Conservation (phyloP, 768 basidiomycete species). For the Amanita subjunquillea region DNA sequence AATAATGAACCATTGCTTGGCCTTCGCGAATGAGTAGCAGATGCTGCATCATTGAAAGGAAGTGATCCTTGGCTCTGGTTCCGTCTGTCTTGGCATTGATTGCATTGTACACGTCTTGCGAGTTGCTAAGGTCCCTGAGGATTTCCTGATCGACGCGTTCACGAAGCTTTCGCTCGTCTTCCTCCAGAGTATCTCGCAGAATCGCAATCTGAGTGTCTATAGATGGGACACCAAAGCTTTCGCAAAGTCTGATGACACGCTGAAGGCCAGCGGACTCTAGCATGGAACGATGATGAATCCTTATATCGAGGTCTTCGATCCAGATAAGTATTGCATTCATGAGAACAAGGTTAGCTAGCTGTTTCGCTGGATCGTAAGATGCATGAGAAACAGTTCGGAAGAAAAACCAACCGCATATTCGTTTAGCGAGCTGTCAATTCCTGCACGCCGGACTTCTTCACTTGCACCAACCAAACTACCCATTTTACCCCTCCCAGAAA, state of each 20-base stretch:
- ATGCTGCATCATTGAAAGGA: conserved; percentile 92
- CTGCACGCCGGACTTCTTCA: conserved; percentile 69
- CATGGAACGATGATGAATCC: conserved; percentile 77
- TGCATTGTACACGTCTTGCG: conserved; percentile 81
- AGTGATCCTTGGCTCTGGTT: conserved; percentile 71
- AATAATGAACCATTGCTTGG: conserved; percentile 75
- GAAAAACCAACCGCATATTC: conserved; percentile 70
- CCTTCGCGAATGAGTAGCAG: conserved; percentile 83
- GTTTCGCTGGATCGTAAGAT: conserved; percentile 7
- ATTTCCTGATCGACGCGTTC: conserved; percentile 71
- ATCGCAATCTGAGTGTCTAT: conserved; percentile 59
- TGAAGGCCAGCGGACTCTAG: conserved; percentile 85
- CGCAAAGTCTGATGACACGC: conserved; percentile 61
- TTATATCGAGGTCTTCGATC: conserved; percentile 72
- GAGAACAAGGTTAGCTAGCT: conserved; percentile 66
- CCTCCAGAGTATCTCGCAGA: conserved; percentile 52
- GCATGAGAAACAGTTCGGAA: not conserved
- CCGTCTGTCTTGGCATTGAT: conserved; percentile 70
- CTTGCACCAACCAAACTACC: conserved; percentile 93
- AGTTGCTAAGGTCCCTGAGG: conserved; percentile 66
- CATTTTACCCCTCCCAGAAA: conserved; percentile 87
- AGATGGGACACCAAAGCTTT: conserved; percentile 47
- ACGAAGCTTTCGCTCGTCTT: conserved; percentile 64
- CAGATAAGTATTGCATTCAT: conserved; percentile 56
- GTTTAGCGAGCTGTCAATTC: conserved; percentile 57